Percentiles rank a stretch among this genome's conserved stretches.
phyloP scores from a whole-genome alignment of 208 protist genomes.

The Entamoeba invadens region DNA sequence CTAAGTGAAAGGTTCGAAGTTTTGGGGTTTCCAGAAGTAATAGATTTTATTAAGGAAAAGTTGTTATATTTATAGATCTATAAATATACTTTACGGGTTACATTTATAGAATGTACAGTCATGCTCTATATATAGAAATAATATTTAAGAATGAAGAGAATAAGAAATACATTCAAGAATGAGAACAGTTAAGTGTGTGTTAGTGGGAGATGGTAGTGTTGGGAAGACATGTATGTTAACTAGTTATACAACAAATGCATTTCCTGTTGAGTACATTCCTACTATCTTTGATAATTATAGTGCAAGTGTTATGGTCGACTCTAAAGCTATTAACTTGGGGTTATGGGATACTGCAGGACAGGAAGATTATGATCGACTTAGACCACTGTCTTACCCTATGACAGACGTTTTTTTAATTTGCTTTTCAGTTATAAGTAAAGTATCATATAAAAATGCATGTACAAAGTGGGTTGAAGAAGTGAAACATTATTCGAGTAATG shows the following conservation, averaged over 20 bases:
- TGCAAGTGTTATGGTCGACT: constrained; percentile 18
- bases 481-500: constrained; percentile 8
- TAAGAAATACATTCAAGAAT: too few species aligned
- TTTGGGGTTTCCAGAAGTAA: too few species aligned
- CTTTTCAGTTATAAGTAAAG: constrained; percentile 48
- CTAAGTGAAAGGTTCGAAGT: too few species aligned
- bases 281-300: constrained; percentile 42
- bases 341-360: constrained; percentile 41
- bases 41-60: too few species aligned
- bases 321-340: background rate
- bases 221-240: constrained; percentile 24
- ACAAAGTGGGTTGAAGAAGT: constrained; percentile 38
- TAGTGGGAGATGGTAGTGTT: constrained; percentile 21
- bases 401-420: constrained; percentile 55
- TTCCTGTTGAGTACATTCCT: constrained; percentile 15
- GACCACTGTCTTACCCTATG: too few species aligned
- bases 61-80: too few species aligned
- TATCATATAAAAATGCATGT: constrained; percentile 53
- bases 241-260: constrained; percentile 10
- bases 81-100: too few species aligned
- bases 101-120: too few species aligned
- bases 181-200: background rate
- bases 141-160: too few species aligned
- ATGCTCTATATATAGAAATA: too few species aligned
- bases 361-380: constrained; percentile 51